Evolutionary conservation across 1,284 basidiomycete species (phyloP).

Genomic region (Mrakiaceae sp.): DNA sequence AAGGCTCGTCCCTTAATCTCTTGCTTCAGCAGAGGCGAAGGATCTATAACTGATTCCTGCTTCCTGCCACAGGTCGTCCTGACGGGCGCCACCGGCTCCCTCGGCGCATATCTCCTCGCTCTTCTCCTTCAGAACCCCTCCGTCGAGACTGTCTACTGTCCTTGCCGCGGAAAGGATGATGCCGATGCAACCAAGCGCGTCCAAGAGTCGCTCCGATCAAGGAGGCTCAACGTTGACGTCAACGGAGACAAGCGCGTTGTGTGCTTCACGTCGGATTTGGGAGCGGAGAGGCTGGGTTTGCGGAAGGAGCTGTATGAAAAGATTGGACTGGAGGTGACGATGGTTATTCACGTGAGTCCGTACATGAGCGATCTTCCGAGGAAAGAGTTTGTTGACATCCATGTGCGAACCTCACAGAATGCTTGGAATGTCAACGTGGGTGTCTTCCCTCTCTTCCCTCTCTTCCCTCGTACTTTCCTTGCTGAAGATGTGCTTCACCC

Average conservation of each 20-base stretch:
- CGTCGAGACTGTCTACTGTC: slow-evolving; percentile 43
- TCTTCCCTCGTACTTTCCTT: no score
- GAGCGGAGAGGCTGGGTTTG: slow-evolving; percentile 38
- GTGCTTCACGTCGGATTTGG: slow-evolving; percentile 40
- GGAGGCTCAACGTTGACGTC: slow-evolving; percentile 21
- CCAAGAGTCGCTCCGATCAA: slow-evolving; percentile 29
- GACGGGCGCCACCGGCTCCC: slow-evolving; percentile 51
- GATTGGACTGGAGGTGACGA: slow-evolving; percentile 35
- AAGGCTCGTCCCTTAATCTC: neutral
- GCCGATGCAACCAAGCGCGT: slow-evolving; percentile 35
- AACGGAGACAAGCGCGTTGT: slow-evolving; percentile 26
- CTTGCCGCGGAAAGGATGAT: slow-evolving; percentile 42
- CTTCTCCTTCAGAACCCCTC: slow-evolving; percentile 36
- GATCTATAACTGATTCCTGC: no score
- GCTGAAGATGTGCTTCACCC: no score
- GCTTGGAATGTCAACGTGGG: slow-evolving; percentile 41
- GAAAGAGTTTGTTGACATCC: no score
- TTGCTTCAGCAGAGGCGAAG: neutral
- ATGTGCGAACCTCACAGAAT: slow-evolving; percentile 16
- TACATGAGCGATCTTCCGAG: no score
- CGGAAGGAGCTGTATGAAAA: slow-evolving; percentile 31
- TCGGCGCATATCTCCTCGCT: slow-evolving; percentile 50
- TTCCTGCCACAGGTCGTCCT: slow-evolving; percentile 30
- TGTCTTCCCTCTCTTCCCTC: neutral
- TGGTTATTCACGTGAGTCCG: slow-evolving; percentile 41